Base-by-base conservation (phyloP, 2,329 filamentous ascomycete species). In the Colletotrichum abscissum region DNA sequence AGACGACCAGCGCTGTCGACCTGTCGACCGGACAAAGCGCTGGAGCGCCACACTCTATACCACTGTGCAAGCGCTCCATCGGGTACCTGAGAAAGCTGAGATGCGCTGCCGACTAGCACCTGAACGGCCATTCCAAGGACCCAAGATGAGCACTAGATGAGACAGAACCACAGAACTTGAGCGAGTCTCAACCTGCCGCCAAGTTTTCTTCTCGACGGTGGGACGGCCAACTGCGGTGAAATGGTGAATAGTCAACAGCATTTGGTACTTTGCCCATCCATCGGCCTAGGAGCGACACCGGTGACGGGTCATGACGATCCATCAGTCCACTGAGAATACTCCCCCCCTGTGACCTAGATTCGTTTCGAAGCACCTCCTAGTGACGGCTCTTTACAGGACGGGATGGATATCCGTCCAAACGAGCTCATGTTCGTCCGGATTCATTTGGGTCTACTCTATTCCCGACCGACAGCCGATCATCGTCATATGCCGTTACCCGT, bases 21-120 rank as follows among this genome's bases (percentile, higher is more conserved):
- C 52, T 35, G 58, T 69, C 30, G 35, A 57, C 69, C 22, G 19
- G 56, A 62, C 56, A 71, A 65, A 73, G 71, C 67, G 28, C 63
- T 60, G 57, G 63, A 52, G 56, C 63, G 63, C 63, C 63, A 66
- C 68, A 33, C 63, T 62, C 19, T 55, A 55, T 67, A 19, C 35
- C 30, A 55, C 58, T 22, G 30, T 28, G 69, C 65, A 24, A 54
- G 52, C 35, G 42, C 63, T 72, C 66, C 42, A 30, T 46, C 14
- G 26, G 42, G 26, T 68, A 42, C 49, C 33, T 57, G 67, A n/a
- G 19, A 49, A 49, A n/a, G 42, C 19, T 49, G 42, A 58, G 33
- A 42, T 42, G 57, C 57, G 55, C 28, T 26, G 30, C 19, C 55
- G 24, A 33, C 33, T 60, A 60, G 57, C 22, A 60, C n/a, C 57